Evolutionary conservation across 2,329 filamentous ascomycete genomes (phyloP), one percentile per base, ranked within the genome.

Genomic region (Pyrenochaeta sp.): DNA sequence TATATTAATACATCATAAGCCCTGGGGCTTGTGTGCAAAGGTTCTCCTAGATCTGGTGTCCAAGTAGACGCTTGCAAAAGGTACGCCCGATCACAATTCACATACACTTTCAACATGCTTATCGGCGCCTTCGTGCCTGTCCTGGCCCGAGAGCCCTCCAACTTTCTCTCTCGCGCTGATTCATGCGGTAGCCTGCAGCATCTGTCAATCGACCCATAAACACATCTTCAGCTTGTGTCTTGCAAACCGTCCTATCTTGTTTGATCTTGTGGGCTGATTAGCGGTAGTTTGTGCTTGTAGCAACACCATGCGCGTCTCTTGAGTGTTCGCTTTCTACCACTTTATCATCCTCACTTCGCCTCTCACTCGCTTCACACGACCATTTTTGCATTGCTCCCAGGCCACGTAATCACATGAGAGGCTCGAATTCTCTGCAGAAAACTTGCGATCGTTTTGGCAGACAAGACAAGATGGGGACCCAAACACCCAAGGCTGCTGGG

Each of bases 171-270:
- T 66, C 58, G 71, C 56, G 61, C 63, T 68, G 63, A 53, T 71
- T 67, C 58, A 64, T 71, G 68, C 66, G 48, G 63, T 49, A 61
- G 60, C 55, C 64, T 64, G 67, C 60, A 45, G 51, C 57, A 51
- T 58, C 60, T 64, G 67, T 72, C 71, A 74, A 75, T 74, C 73
- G 65, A 45, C 60, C 60, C 55, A 58, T 58, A 66, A 68, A 75
- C 73, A 74, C 74, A 71, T 74, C 68, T 67, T 64, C 64, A 63
- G 67, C 68, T 71, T 75, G 71, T 71, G 70, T 72, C 63, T 66
- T 66, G 59, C 74, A 75, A 75, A 74, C 72, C 52, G 61, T 61
- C 40, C 54, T 62, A 64, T 72, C 68, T 74, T 73, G 66, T 65
- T 71, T 63, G 62, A 67, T 73, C 70, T 74, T 66, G 64, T 63